Base-by-base conservation (phyloP, 179 eudicot species). In the Corrigiola litoralis region DNA sequence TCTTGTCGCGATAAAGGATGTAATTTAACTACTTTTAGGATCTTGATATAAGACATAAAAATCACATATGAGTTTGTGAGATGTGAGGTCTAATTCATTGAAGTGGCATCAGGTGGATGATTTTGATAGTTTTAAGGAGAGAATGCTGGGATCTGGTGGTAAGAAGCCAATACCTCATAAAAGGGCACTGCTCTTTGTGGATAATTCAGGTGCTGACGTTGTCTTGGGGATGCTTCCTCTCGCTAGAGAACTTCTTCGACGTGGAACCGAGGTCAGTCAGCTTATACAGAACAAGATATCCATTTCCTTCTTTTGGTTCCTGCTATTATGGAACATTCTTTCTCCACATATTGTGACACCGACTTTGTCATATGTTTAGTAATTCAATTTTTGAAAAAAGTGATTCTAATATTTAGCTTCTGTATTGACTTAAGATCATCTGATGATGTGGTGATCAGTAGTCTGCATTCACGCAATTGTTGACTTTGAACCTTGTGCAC, bases 191-290 rank as follows among this genome's bases (percentile, higher is more conserved):
- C 85, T 94, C 14, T 94, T 90, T 72, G 99, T 94, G 57, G 99
- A 94, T 67, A 94, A 94, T 52, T 81, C 97, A 0, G 99, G 99
- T 73, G 99, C 97, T 58, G 99, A 94, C 48, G 59, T 94, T 65
- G 89, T 94, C 48, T 66, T 94, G 41, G 99, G 99, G 69, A 94
- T 90, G 97, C 92, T 90, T 69, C 97, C 99, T 4, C 81, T 94
- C 41, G 99, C 99, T 28, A 81, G 99, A 46, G 99, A 94, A 75
- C 89, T 94, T 65, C 96, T 94, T 42, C 86, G 94, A 56, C 87
- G 87, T 58, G 99, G 99, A 73, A 94, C 99, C 50, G 97, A 94
- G 75, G 99, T 90, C 75, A 61, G 70, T 46, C 14, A 67, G 20
- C 37, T 37, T 54, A 29, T 33, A 65, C 37, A 34, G 31, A 27